phyloP scores from a whole-genome alignment of 2,329 filamentous ascomycete species.

The Tolypocladium album region DNA sequence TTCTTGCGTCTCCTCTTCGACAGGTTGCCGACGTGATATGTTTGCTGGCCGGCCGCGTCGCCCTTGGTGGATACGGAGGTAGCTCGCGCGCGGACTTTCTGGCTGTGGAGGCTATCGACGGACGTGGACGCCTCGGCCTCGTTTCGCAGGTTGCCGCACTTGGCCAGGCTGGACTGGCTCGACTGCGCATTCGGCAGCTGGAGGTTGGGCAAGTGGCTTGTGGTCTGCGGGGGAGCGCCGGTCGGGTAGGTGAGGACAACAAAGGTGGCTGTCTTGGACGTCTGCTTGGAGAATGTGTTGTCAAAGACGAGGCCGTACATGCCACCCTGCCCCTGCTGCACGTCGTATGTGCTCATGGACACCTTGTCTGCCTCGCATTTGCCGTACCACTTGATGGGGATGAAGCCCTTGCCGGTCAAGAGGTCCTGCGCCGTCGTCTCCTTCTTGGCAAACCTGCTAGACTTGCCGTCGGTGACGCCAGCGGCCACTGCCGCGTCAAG shows the following conservation, averaged over 20 bases:
- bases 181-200: slow-evolving; percentile 25
- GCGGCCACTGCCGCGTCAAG: slow-evolving; percentile 32
- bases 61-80: slow-evolving; percentile 42
- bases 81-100: slow-evolving; percentile 29
- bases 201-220: slow-evolving; percentile 55
- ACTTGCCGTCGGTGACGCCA: slow-evolving; percentile 31
- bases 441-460: slow-evolving; percentile 40
- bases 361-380: slow-evolving; percentile 97
- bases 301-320: slow-evolving; percentile 97
- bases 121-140: slow-evolving; percentile 40
- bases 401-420: slow-evolving; percentile 55
- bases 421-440: slow-evolving; percentile 53
- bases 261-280: slow-evolving; percentile 89
- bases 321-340: slow-evolving; percentile 62
- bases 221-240: slow-evolving; percentile 63
- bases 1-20: slow-evolving; percentile 88
- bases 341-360: slow-evolving; percentile 79
- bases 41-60: slow-evolving; percentile 31
- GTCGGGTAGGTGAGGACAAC: slow-evolving; percentile 91
- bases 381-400: slow-evolving; percentile 73
- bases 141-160: slow-evolving; percentile 32
- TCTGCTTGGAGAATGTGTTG: slow-evolving; percentile 95
- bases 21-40: slow-evolving; percentile 73
- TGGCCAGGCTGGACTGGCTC: slow-evolving; percentile 43
- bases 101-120: slow-evolving; percentile 50